Evolutionary conservation across 345 rosid genomes (phyloP).

Genomic region (Sonneratia alba): DNA sequence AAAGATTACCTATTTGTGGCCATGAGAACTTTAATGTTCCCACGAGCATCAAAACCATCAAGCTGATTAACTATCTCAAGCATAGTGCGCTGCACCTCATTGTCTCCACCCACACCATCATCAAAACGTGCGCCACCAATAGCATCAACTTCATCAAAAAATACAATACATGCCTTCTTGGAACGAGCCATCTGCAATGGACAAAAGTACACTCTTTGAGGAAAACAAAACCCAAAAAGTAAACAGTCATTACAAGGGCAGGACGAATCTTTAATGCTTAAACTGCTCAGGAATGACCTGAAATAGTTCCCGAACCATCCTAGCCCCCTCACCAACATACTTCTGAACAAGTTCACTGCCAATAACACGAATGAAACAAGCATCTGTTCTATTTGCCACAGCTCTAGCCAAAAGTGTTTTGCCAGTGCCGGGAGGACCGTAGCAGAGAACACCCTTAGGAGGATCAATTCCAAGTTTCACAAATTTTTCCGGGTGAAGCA

Average conservation of each 20-base stretch:
- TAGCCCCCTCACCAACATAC: conserved; percentile 97
- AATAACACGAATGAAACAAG: conserved; percentile 93
- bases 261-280: background rate
- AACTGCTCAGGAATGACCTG: conserved; percentile 39
- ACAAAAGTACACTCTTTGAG: conserved; percentile 6
- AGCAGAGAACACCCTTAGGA: conserved; percentile 96
- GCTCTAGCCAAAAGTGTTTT: conserved; percentile 94
- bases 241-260: background rate
- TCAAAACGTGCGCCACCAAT: conserved; percentile 82
- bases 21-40: conserved; percentile 98
- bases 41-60: conserved; percentile 88
- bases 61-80: conserved; percentile 87
- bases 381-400: conserved; percentile 98
- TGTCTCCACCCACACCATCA: conserved; percentile 78
- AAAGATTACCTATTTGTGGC: conserved; percentile 81
- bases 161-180: conserved; percentile 80
- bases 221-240: background rate
- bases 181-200: conserved; percentile 70
- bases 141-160: conserved; percentile 82
- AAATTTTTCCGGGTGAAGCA: conserved; percentile 99
- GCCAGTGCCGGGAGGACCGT: conserved; percentile 98
- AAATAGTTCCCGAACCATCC: conserved; percentile 94
- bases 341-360: conserved; percentile 99
- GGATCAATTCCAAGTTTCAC: conserved; percentile 99
- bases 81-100: conserved; percentile 79